phyloP scores from a whole-genome alignment of 768 basidiomycete species.

The Omphalotus guepiniiformis region DNA sequence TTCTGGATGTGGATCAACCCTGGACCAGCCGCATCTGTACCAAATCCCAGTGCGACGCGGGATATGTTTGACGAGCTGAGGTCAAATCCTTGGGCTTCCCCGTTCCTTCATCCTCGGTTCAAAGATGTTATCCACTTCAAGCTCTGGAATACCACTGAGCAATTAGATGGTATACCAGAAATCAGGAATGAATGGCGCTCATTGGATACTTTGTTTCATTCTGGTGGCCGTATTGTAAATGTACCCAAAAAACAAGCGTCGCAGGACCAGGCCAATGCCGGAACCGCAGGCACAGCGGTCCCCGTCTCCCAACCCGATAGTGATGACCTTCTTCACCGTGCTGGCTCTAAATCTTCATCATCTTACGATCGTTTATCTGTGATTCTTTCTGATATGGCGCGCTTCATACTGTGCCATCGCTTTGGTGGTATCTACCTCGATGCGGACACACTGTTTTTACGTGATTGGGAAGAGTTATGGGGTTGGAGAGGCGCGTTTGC shows the following conservation, averaged over 20 bases:
- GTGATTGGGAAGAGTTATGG: slow-evolving; percentile 99
- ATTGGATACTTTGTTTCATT: slow-evolving; percentile 81
- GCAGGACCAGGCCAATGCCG: slow-evolving; percentile 17
- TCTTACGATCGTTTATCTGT: slow-evolving; percentile 74
- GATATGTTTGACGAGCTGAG: slow-evolving; percentile 85
- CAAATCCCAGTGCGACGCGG: slow-evolving; percentile 72
- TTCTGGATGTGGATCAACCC: slow-evolving; percentile 99
- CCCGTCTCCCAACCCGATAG: slow-evolving; percentile 30
- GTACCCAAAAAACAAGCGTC: slow-evolving; percentile 41
- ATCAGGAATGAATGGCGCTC: slow-evolving; percentile 87
- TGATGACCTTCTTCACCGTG: slow-evolving; percentile 57
- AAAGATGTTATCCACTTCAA: slow-evolving; percentile 91
- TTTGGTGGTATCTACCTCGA: slow-evolving; percentile 97
- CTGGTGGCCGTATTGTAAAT: slow-evolving; percentile 71
- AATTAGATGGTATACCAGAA: slow-evolving; percentile 88
- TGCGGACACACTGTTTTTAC: slow-evolving; percentile 91
- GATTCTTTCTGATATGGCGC: slow-evolving; percentile 85
- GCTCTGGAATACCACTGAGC: slow-evolving; percentile 98
- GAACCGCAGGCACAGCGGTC: slow-evolving; percentile 14
- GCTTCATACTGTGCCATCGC: slow-evolving; percentile 94
- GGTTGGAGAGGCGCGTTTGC: slow-evolving; percentile 96
- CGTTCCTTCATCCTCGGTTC: slow-evolving; percentile 91
- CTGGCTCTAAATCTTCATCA: slow-evolving; percentile 71
- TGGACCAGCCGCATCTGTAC: slow-evolving; percentile 88
- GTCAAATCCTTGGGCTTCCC: slow-evolving; percentile 89